phyloP scores from a whole-genome alignment of 2,329 filamentous ascomycete species.

The Parafenestella ontariensis region DNA sequence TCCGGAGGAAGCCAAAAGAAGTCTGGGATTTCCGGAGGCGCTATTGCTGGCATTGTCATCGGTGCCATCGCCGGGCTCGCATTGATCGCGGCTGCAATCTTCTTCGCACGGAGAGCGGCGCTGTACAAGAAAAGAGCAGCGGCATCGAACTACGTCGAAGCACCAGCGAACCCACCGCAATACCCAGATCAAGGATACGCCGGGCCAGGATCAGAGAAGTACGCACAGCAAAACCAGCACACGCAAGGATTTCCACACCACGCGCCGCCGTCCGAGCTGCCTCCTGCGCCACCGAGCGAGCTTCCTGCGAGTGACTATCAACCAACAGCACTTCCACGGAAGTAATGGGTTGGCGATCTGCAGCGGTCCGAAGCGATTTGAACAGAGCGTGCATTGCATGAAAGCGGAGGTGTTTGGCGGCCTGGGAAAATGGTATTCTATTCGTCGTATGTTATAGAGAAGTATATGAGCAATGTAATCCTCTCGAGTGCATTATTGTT shows the following conservation, averaged over 20 bases:
- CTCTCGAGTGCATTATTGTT: too few relatives aligned
- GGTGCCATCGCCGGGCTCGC: conserved; percentile 17
- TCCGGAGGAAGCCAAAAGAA: background rate
- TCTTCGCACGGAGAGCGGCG: conserved; percentile 12
- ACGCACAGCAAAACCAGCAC: background rate
- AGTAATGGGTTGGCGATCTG: background rate
- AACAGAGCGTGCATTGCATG: background rate
- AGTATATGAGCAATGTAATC: background rate
- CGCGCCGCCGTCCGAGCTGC: background rate
- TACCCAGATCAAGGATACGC: background rate
- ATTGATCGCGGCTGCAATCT: conserved; percentile 14
- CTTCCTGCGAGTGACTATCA: background rate
- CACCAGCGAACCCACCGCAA: background rate
- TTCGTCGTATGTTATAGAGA: background rate
- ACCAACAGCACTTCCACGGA: background rate
- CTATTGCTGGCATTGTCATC: conserved; percentile 25
- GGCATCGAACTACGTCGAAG: background rate
- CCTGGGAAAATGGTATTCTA: background rate
- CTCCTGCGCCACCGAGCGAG: background rate
- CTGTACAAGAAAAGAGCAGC: conserved; percentile 1
- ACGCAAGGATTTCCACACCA: background rate
- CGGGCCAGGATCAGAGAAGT: background rate
- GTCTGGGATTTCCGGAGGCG: conserved; percentile 6
- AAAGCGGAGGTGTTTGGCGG: background rate
- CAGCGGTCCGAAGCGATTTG: background rate